These are phyloP conservation scores for Coprinopsis marcescibilis DNA, from an alignment of 768 basidiomycete species.

Conservation along the genomic window DNA sequence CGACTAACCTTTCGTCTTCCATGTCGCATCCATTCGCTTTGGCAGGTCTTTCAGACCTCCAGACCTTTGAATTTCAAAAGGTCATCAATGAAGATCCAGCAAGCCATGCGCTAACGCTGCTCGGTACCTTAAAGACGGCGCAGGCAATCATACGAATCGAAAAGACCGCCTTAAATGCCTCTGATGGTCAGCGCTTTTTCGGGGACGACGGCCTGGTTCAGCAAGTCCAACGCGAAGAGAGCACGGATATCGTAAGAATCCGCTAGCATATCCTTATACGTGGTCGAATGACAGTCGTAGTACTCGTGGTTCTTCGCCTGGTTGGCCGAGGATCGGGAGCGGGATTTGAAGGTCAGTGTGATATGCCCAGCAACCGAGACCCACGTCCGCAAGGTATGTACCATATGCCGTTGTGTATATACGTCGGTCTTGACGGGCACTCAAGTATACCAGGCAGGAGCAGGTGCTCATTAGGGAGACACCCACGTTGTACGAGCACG, in stretches of 20 bases:
- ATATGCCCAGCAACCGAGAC: slow-evolving; percentile 87
- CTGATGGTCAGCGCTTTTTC: slow-evolving; percentile 33
- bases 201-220: slow-evolving; percentile 32
- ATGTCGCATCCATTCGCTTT: slow-evolving; percentile 32
- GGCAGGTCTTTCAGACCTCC: slow-evolving; percentile 30
- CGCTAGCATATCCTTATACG: not conserved
- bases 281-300: slow-evolving; percentile 30
- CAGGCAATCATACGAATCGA: slow-evolving; percentile 73
- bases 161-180: slow-evolving; percentile 59
- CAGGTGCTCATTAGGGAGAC: slow-evolving; percentile 77
- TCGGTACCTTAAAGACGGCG: slow-evolving; percentile 48
- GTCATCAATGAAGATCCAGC: slow-evolving; percentile 59
- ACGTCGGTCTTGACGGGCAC: not conserved
- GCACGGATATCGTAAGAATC: slow-evolving; percentile 61
- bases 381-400: slow-evolving; percentile 73
- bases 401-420: not conserved
- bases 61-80: slow-evolving; percentile 48
- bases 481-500: slow-evolving; percentile 60
- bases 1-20: not conserved
- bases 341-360: slow-evolving; percentile 78
- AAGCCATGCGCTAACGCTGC: slow-evolving; percentile 61
- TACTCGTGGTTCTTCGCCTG: slow-evolving; percentile 81
- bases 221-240: slow-evolving; percentile 43
- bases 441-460: slow-evolving; percentile 72
- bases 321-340: slow-evolving; percentile 38